Conservation (phyloP, 106 monocot species). For the Dendrobium catenatum region DNA sequence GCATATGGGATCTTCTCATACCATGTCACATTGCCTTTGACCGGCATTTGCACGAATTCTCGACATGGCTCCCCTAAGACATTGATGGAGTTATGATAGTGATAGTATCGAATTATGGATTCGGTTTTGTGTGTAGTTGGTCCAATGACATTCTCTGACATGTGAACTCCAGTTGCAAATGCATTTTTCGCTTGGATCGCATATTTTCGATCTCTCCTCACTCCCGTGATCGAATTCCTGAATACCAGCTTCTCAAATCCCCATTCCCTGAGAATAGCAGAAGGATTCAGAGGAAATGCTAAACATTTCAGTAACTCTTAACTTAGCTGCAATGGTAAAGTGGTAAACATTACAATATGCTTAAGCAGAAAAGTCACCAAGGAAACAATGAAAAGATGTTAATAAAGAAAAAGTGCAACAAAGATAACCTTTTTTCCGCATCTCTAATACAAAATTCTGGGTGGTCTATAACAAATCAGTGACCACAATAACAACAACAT, state of each 20-base stretch:
- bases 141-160: conserved; percentile 55
- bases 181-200: conserved; percentile 52
- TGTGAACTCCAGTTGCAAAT: conserved; percentile 66
- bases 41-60: conserved; percentile 22
- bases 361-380: background rate
- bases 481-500: too few relatives aligned
- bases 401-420: background rate
- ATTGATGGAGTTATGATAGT: conserved; percentile 65
- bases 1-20: conserved; percentile 41
- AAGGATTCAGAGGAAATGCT: background rate
- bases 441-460: background rate
- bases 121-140: conserved; percentile 40
- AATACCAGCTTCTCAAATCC: conserved; percentile 72
- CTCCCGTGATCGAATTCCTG: conserved; percentile 28
- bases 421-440: background rate
- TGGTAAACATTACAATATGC: background rate
- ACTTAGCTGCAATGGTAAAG: background rate
- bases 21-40: conserved; percentile 13
- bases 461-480: background rate
- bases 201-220: conserved; percentile 40
- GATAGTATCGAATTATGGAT: conserved; percentile 47
- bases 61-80: conserved; percentile 42
- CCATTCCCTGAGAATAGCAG: conserved; percentile 41
- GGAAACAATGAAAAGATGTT: background rate
- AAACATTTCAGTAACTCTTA: conserved; percentile 5